Conservation (phyloP, 768 basidiomycete genomes). For the Russula lepida region DNA sequence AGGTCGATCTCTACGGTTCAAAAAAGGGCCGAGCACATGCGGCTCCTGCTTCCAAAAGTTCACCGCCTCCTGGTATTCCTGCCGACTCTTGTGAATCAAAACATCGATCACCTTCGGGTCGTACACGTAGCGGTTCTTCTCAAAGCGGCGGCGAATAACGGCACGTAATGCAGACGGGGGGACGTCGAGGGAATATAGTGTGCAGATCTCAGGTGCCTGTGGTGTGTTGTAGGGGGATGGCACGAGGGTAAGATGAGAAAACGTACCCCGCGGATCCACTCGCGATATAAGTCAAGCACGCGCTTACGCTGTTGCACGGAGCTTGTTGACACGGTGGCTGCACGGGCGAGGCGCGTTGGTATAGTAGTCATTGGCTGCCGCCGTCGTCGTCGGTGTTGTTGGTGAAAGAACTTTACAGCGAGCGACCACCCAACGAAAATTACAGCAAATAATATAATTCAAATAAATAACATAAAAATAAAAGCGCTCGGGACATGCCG, state of each 20-base stretch:
- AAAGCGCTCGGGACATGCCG: not conserved
- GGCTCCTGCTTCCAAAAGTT: conserved; percentile 90
- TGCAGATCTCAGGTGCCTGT: conserved; percentile 86
- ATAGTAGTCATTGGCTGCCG: conserved; percentile 61
- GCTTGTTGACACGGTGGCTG: conserved; percentile 51
- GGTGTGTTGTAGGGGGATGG: not conserved
- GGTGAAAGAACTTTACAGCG: not conserved
- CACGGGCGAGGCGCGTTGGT: conserved; percentile 76
- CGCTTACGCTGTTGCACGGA: conserved; percentile 56
- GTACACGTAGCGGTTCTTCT: conserved; percentile 73
- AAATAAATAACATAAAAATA: not conserved
- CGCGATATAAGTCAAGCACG: conserved; percentile 74
- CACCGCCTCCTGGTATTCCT: conserved; percentile 90
- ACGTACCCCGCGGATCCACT: conserved; percentile 89
- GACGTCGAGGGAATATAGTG: conserved; percentile 73
- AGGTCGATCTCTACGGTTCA: conserved; percentile 42
- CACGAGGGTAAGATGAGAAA: not conserved
- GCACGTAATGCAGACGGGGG: conserved; percentile 73
- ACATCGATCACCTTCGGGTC: conserved; percentile 81
- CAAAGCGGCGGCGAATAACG: conserved; percentile 79
- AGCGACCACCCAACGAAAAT: not conserved
- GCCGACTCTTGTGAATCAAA: conserved; percentile 71
- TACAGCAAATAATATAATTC: too few species aligned
- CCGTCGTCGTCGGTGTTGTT: not conserved
- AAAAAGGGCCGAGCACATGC: conserved; percentile 64